Conservation (phyloP, 495 filamentous ascomycete species). For the Pyronema omphalodes region DNA sequence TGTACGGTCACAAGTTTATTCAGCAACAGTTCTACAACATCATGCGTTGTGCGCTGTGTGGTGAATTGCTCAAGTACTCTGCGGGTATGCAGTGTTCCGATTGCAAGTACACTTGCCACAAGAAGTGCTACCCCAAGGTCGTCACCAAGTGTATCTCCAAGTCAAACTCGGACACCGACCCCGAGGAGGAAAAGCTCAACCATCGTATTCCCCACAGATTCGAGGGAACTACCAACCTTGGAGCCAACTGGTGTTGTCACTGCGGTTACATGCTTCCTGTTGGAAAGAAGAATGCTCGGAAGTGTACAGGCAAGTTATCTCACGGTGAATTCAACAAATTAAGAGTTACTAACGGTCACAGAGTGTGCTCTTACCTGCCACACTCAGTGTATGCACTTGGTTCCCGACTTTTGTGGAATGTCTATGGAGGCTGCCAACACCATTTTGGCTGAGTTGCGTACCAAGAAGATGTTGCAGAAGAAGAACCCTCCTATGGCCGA, state of each 20-base stretch:
- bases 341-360: slow-evolving; percentile 25
- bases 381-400: slow-evolving; percentile 77
- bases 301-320: slow-evolving; percentile 55
- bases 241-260: slow-evolving; percentile 98
- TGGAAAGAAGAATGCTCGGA: slow-evolving; percentile 81
- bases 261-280: slow-evolving; percentile 96
- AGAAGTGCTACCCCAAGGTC: slow-evolving; percentile 90
- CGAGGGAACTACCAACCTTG: slow-evolving; percentile 82
- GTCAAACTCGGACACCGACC: slow-evolving; percentile 92
- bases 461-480: slow-evolving; percentile 1
- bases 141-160: slow-evolving; percentile 99
- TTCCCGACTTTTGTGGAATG: slow-evolving; percentile 99
- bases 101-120: slow-evolving; percentile 98
- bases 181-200: slow-evolving; percentile 98
- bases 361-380: slow-evolving; percentile 90
- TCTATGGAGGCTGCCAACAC: slow-evolving; percentile 84
- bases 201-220: slow-evolving; percentile 97
- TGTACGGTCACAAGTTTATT: slow-evolving; percentile 97
- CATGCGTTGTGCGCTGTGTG: slow-evolving; percentile 97
- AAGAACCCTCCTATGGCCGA: background rate
- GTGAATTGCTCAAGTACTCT: slow-evolving; percentile 95
- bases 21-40: slow-evolving; percentile 99
- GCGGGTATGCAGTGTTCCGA: slow-evolving; percentile 98
- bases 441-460: background rate
- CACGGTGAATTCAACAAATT: background rate